Percentiles rank a stretch among this genome's conserved stretches.
These are phyloP conservation scores for Glaciozyma antarctica DNA, from an alignment of 768 basidiomycete genomes.

Conservation along the genomic window DNA sequence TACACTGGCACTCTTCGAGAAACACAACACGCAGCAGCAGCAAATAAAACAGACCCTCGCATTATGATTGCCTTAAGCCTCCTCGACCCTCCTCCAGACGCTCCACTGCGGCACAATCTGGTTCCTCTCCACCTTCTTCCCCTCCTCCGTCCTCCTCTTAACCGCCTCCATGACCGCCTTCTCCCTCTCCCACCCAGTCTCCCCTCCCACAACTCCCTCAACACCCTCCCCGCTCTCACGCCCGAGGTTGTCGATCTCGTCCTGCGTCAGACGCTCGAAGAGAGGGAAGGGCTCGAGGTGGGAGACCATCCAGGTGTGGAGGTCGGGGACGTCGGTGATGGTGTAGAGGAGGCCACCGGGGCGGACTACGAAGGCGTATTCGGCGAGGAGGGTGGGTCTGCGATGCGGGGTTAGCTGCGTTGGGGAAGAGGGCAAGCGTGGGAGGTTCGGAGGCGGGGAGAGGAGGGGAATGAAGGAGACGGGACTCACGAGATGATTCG, in stretches of 20 bases:
- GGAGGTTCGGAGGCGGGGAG: background rate
- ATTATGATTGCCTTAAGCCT: no score
- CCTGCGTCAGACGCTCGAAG: constrained; percentile 69
- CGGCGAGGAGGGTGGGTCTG: constrained; percentile 81
- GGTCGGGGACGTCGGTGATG: constrained; percentile 89
- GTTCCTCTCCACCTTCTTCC: constrained; percentile 90
- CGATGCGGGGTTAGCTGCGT: background rate
- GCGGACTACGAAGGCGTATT: constrained; percentile 86
- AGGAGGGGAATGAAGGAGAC: background rate
- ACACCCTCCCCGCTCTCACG: constrained; percentile 67
- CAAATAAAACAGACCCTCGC: no score
- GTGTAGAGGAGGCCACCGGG: constrained; percentile 96
- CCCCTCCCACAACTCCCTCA: constrained; percentile 44
- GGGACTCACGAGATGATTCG: constrained; percentile 70
- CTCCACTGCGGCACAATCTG: constrained; percentile 83
- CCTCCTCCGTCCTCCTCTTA: constrained; percentile 82
- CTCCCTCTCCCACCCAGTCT: constrained; percentile 36
- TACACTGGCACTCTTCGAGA: no score
- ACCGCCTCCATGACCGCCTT: constrained; percentile 44
- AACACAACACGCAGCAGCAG: no score
- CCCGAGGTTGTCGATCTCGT: constrained; percentile 51
- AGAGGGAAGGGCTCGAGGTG: constrained; percentile 82
- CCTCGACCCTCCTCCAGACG: constrained; percentile 47
- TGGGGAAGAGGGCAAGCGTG: background rate
- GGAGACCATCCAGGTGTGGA: constrained; percentile 88